phyloP scores from a whole-genome alignment of 805 yeast species.

The Zygoascus ofunaensis region DNA sequence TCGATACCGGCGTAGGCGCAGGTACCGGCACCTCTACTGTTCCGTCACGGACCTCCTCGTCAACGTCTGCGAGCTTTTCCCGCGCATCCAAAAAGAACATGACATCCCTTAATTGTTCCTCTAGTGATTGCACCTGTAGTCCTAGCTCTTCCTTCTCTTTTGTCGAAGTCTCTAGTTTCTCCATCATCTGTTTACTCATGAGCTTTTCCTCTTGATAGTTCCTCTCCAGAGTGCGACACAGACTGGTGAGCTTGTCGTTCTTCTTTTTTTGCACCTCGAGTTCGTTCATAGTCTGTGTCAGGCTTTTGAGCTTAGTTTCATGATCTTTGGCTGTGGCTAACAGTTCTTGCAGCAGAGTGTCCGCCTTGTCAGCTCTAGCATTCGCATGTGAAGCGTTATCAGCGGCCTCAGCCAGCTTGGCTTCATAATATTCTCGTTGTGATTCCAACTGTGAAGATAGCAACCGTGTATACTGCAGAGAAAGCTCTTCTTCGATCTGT shows the following conservation, averaged over 20 bases:
- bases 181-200: conserved; percentile 35
- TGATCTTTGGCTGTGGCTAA: background rate
- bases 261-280: conserved; percentile 8
- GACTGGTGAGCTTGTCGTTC: conserved; percentile 16
- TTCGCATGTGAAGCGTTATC: conserved; percentile 20
- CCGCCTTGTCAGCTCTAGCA: conserved; percentile 19
- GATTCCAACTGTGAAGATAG: conserved; percentile 74
- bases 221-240: conserved; percentile 25
- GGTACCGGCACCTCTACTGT: conserved; percentile 19
- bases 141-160: conserved; percentile 15
- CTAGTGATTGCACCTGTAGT: conserved; percentile 22
- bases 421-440: conserved; percentile 75
- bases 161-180: conserved; percentile 29
- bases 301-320: background rate
- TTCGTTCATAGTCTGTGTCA: conserved; percentile 3
- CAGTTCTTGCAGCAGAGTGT: conserved; percentile 14
- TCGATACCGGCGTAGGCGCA: background rate
- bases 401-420: conserved; percentile 33
- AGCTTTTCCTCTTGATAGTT: conserved; percentile 40
- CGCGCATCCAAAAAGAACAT: conserved; percentile 74
- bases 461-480: conserved; percentile 72
- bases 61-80: conserved; percentile 60
- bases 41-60: conserved; percentile 67
- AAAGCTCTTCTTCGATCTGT: conserved; percentile 38
- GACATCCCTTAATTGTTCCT: conserved; percentile 43